Evolutionary conservation across 1,139 yeast species (phyloP), one percentile per base, ranked within the genome.

Genomic region (Hanseniaspora uvarum): DNA sequence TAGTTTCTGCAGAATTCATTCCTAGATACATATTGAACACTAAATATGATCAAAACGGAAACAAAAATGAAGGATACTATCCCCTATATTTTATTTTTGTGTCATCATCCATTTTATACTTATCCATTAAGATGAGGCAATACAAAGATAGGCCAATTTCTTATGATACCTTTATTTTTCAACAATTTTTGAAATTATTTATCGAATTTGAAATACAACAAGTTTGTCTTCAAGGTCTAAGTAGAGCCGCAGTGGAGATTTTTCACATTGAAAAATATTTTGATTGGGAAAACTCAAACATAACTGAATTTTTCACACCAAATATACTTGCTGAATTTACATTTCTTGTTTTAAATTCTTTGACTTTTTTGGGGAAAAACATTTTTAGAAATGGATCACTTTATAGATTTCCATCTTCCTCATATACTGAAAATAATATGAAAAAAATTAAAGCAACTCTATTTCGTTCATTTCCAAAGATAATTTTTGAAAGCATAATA

Each of bases 371-470:
- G 10, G 41, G 28, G 34, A 19, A 26, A 11, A 7, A 33, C 19
- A 40, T 41, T 14, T 49, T 49, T 21, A 40, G 53, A 49, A 30
- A 33, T 18, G 53, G 53, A 16, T 46, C 34, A 11, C 21, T 49
- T 10, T 49, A 49, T 19, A 33, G 39, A 33, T 40, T 49, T 10
- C 46, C 46, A 6, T 30, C 34, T 14, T 16, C 12, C 10, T 21
- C 51, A 6, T 18, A 14, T 18, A 14, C 30, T 4, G 37, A 23
- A 14, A 30, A 4, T n/a, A 18, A 28, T 12, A 8, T 37, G 14
- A 46, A 46, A 12, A 21, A 46, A 19, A 19, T 24, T 3, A 31
- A 46, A 16, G 16, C 24, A 8, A 8, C 5, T 24, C 33, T 31
- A 3, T 40, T 40, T 26, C 8, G 8, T 16, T 40, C 45, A 16